Evolutionary conservation across 352 stramenopile species (phyloP).

Genomic region (Phytophthora citricola): DNA sequence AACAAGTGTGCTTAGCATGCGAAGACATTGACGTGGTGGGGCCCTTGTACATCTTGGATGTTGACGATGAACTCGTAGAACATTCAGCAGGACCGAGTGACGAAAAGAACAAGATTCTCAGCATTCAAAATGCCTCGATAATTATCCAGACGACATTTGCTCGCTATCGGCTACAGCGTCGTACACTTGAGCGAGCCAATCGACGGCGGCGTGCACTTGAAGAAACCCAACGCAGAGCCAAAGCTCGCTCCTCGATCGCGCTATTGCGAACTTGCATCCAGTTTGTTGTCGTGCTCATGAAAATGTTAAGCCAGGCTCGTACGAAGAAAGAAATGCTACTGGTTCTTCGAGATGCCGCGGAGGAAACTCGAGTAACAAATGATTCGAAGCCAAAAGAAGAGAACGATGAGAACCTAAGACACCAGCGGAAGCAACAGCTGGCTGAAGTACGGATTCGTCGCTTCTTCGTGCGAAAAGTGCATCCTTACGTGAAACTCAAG

Average conservation of each 20-base stretch:
- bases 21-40: constrained; percentile 42
- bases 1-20: constrained; percentile 32
- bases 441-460: constrained; percentile 45
- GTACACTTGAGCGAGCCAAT: constrained; percentile 11
- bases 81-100: neutral
- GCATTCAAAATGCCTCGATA: constrained; percentile 34
- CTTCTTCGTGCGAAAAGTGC: constrained; percentile 59
- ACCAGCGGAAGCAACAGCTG: constrained; percentile 21
- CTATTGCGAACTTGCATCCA: constrained; percentile 35
- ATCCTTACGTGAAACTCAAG: constrained; percentile 51
- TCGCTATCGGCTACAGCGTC: constrained; percentile 18
- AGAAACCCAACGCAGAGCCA: constrained; percentile 26
- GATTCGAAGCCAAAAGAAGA: neutral
- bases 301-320: constrained; percentile 35
- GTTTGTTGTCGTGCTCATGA: constrained; percentile 49
- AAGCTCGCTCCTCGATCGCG: constrained; percentile 19
- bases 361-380: constrained; percentile 38
- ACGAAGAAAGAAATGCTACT: constrained; percentile 50
- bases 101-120: constrained; percentile 19
- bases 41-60: neutral
- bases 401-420: neutral
- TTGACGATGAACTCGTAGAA: neutral
- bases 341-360: constrained; percentile 43
- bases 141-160: constrained; percentile 48
- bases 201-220: constrained; percentile 15